Conservation (phyloP, 2,329 filamentous ascomycete genomes). For the Exophiala phaeomuriformis region DNA sequence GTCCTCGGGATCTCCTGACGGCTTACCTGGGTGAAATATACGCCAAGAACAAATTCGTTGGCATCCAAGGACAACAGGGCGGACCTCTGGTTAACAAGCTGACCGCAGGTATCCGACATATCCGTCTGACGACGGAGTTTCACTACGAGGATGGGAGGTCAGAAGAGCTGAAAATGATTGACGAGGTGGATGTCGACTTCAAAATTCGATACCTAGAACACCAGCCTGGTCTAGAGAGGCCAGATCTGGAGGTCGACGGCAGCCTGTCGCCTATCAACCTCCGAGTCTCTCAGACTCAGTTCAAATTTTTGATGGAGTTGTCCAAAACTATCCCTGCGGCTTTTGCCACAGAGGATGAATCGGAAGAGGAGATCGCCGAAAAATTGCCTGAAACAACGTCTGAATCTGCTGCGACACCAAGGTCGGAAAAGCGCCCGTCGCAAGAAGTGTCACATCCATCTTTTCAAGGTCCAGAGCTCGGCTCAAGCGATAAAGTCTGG, state of each 20-base stretch:
- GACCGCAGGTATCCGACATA: slow-evolving; percentile 83
- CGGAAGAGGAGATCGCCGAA: slow-evolving; percentile 64
- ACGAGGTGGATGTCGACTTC: slow-evolving; percentile 91
- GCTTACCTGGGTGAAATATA: slow-evolving; percentile 97
- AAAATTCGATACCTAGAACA: slow-evolving; percentile 89
- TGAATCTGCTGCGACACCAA: slow-evolving; percentile 43
- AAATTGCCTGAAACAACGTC: slow-evolving; percentile 57
- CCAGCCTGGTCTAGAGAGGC: slow-evolving; percentile 64
- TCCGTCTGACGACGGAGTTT: slow-evolving; percentile 81
- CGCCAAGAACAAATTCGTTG: slow-evolving; percentile 84
- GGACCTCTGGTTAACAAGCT: slow-evolving; percentile 80
- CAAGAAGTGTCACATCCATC: slow-evolving; percentile 39
- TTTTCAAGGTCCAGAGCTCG: slow-evolving; percentile 63
- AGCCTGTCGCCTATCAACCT: slow-evolving; percentile 91
- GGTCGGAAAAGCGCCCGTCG: slow-evolving; percentile 42
- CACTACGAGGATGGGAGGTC: slow-evolving; percentile 64
- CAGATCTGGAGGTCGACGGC: slow-evolving; percentile 85
- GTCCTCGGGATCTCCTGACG: slow-evolving; percentile 72
- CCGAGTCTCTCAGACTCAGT: slow-evolving; percentile 78
- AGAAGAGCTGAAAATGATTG: slow-evolving; percentile 92
- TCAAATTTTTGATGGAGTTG: slow-evolving; percentile 82
- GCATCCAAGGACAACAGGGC: slow-evolving; percentile 67
- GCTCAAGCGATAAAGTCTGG: slow-evolving; percentile 65
- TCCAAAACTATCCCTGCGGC: slow-evolving; percentile 81
- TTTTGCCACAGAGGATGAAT: slow-evolving; percentile 67